Conservation (phyloP, 2,329 filamentous ascomycete genomes). For the Venturia pyrina region DNA sequence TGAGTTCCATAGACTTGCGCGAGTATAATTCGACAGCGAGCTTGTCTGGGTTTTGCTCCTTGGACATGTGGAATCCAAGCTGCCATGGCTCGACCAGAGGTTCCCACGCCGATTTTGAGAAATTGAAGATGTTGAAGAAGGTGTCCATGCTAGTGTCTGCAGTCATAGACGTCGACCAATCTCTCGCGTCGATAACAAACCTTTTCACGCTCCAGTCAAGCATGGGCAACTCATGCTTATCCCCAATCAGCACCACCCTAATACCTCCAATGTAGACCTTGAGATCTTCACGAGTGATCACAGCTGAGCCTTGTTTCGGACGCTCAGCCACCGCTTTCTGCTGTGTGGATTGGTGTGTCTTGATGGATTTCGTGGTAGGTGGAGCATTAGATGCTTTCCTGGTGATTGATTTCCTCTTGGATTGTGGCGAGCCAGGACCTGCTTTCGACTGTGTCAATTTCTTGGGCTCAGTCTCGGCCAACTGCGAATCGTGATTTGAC, state of each 20-base stretch:
- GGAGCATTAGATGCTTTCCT: neutral
- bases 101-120: conserved; percentile 98
- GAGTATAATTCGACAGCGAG: conserved; percentile 80
- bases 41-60: conserved; percentile 62
- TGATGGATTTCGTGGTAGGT: conserved; percentile 29
- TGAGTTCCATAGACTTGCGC: conserved; percentile 83
- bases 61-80: conserved; percentile 80
- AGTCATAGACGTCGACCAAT: conserved; percentile 83
- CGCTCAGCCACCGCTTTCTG: conserved; percentile 44
- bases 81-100: conserved; percentile 94
- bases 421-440: conserved; percentile 7
- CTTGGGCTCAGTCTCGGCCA: conserved; percentile 45
- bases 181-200: conserved; percentile 72
- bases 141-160: conserved; percentile 87
- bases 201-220: conserved; percentile 88
- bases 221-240: conserved; percentile 89
- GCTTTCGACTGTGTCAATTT: conserved; percentile 43
- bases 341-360: conserved; percentile 34
- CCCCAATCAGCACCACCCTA: conserved; percentile 86
- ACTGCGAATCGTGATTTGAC: conserved; percentile 45
- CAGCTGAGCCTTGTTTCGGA: conserved; percentile 38
- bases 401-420: conserved; percentile 4
- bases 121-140: conserved; percentile 96
- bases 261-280: conserved; percentile 80
- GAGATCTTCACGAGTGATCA: conserved; percentile 66